These are phyloP conservation scores for Rubroboletus satanas DNA, from an alignment of 768 basidiomycete genomes.

Conservation along the genomic window DNA sequence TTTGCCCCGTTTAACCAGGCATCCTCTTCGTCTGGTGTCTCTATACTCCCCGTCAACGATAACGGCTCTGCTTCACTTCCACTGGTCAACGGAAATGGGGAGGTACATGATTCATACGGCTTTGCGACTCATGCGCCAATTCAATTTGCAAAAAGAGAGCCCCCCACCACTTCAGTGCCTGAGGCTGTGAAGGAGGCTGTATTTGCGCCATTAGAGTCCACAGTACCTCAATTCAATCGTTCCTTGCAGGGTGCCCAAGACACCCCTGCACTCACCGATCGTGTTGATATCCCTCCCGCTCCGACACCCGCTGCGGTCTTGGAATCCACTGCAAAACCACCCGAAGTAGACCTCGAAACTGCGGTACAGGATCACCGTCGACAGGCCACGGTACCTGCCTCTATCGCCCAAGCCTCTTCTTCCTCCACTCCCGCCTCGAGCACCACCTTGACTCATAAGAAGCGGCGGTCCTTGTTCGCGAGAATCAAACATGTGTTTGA, in stretches of 20 bases:
- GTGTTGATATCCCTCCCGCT: not conserved
- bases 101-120: conserved; percentile 2
- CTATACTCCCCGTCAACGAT: conserved; percentile 42
- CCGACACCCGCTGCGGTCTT: not conserved
- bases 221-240: not conserved
- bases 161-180: not conserved
- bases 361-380: not conserved
- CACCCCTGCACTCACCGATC: not conserved
- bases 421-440: conserved; percentile 33
- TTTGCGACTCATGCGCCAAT: conserved; percentile 23
- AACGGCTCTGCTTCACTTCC: conserved; percentile 12
- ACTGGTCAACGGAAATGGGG: conserved; percentile 8
- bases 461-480: conserved; percentile 50
- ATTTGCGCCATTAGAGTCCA: not conserved
- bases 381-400: not conserved
- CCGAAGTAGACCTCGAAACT: not conserved
- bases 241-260: not conserved
- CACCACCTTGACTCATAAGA: conserved; percentile 42
- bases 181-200: not conserved
- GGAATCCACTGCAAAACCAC: not conserved
- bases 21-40: conserved; percentile 12
- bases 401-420: conserved; percentile 4
- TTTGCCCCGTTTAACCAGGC: not conserved
- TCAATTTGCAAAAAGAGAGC: conserved; percentile 1
- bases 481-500: conserved; percentile 53